Evolutionary conservation across 2,329 filamentous ascomycete genomes (phyloP).

Genomic region (Ophiosphaerella herpotricha): DNA sequence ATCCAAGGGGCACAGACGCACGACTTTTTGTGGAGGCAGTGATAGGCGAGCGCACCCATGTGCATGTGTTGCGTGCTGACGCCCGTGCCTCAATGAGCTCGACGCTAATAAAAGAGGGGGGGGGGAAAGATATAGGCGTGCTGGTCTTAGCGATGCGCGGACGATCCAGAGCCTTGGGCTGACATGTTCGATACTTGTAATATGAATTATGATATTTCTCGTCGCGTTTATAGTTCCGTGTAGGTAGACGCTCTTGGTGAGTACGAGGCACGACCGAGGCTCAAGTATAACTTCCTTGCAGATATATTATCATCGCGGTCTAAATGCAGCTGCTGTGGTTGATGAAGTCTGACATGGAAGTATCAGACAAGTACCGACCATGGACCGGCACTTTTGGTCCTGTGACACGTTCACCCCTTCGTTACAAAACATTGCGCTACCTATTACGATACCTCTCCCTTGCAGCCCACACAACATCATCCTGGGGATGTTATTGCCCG

Average conservation of each 20-base stretch:
- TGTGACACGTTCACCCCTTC: conserved; percentile 6
- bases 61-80: conserved; percentile 15
- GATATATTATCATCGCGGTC: neutral
- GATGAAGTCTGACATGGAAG: neutral
- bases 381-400: conserved; percentile 7
- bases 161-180: conserved; percentile 2
- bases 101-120: conserved; percentile 2
- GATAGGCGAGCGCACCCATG: neutral
- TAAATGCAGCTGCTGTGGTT: neutral
- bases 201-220: neutral
- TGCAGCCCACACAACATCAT: neutral
- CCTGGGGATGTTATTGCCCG: neutral
- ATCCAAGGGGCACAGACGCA: conserved; percentile 2
- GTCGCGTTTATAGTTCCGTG: neutral
- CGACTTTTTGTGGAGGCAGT: conserved; percentile 1
- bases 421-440: conserved; percentile 12
- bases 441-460: conserved; percentile 1
- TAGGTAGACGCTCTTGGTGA: neutral
- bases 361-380: conserved; percentile 1
- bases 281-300: too few relatives aligned
- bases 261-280: too few relatives aligned
- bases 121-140: conserved; percentile 3
- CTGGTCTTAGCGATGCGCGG: conserved; percentile 9
- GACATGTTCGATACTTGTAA: neutral
- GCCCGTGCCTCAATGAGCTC: conserved; percentile 7